A percentile compares a stretch with the other conserved stretches of the same genome.
phyloP scores from a whole-genome alignment of 306 rosid species.

The Vigna nakashimae region DNA sequence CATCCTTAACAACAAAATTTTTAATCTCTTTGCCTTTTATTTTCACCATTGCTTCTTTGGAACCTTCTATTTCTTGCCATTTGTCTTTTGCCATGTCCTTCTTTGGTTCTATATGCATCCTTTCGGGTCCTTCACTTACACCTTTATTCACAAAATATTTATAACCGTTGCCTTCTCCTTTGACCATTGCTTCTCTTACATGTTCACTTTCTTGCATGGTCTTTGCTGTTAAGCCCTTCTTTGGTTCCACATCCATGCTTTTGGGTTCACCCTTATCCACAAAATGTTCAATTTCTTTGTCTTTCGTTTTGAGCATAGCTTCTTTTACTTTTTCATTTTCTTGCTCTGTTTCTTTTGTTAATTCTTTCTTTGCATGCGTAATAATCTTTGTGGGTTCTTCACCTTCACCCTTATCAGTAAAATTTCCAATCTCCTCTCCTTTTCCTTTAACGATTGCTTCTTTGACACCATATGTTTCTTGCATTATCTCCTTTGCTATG shows the following conservation, averaged over 20 bases:
- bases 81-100: not conserved
- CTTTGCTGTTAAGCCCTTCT: not conserved
- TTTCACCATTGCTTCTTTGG: not conserved
- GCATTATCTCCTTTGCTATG: not conserved
- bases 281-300: not conserved
- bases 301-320: not conserved
- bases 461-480: not conserved
- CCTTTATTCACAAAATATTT: slow-evolving; percentile 11
- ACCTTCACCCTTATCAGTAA: not conserved
- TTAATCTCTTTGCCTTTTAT: not conserved
- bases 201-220: slow-evolving; percentile 3
- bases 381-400: not conserved
- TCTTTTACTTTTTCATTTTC: not conserved
- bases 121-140: slow-evolving; percentile 8
- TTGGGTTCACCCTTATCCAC: not conserved
- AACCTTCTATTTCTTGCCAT: slow-evolving; percentile 1
- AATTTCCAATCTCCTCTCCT: not conserved
- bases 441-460: not conserved
- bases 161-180: slow-evolving; percentile 6
- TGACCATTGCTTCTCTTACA: not conserved
- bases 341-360: not conserved
- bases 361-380: not conserved
- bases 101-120: not conserved
- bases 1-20: not conserved
- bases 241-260: not conserved